Evolutionary conservation across 208 protist species (phyloP), one percentile per base, ranked within the genome.

Genomic region (Naegleria lovaniensis): DNA sequence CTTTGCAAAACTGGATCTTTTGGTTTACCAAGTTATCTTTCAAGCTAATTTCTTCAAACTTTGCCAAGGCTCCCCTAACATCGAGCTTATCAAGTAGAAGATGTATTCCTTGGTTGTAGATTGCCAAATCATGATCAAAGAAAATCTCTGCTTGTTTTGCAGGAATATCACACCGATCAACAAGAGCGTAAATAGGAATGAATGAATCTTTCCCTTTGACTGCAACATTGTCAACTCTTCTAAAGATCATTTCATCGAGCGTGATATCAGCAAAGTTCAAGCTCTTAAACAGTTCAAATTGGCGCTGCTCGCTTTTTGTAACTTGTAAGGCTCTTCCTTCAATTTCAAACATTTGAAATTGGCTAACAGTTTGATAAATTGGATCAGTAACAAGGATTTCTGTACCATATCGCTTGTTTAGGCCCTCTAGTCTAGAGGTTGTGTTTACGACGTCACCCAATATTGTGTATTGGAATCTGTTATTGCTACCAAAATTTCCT

Each of bases 381-480:
- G 38, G 7, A 13, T 88, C 43, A 0, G 85, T 22, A 0, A 88
- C 40, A 11, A 91, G n/a, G 4, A 91, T 87, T 16, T 36, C 25
- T 33, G 90, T 76, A 29, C 84, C 90, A 51, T 91, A 91, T n/a
- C n/a, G 22, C 52, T 92, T 92, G 52, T 91, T 91, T 9, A 92
- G 55, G 0, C 16, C 22, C 58, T 92, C 91, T 6, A 92, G 13
- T 40, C 91, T 83, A 33, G n/a, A 85, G 6, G 91, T 55, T 5
- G 90, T 39, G 36, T 92, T 92, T 0, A 92, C 91, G 59, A n/a
- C 9, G n/a, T 92, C 91, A 40, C 91, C 91, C 9, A 92, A 13
- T 29, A 92, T 40, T 6, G 91, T 92, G 22, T 85, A 92, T 25
- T 92, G 9, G 58, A 92, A 79, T 13, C 90, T 0, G 7, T 59